phyloP scores from a whole-genome alignment of 495 filamentous ascomycete genomes.

The Astrothelium macrocarpum region DNA sequence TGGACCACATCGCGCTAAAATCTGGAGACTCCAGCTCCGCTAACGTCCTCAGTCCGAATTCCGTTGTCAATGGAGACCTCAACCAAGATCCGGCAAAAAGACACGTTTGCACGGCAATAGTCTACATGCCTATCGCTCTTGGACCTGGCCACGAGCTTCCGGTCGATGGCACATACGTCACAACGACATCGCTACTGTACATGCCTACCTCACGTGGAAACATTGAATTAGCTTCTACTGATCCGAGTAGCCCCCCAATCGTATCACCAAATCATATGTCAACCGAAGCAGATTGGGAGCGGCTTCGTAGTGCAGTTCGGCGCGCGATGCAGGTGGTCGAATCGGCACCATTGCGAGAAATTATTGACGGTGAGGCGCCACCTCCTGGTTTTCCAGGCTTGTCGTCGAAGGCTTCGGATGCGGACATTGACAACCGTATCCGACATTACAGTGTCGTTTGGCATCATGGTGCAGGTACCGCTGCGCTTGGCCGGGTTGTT shows the following conservation, averaged over 20 bases:
- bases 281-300: not conserved
- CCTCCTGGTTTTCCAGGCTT: not conserved
- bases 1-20: not conserved
- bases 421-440: not conserved
- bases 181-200: not conserved
- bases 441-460: not conserved
- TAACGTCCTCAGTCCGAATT: not conserved
- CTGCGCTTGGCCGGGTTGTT: slow-evolving; percentile 12
- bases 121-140: not conserved
- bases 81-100: not conserved
- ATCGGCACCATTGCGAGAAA: not conserved
- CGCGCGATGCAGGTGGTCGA: not conserved
- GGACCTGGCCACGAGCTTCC: not conserved
- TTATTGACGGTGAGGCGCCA: not conserved
- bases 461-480: not conserved
- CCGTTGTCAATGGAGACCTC: not conserved
- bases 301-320: not conserved
- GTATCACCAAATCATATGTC: not conserved
- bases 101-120: not conserved
- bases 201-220: not conserved
- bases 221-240: not conserved
- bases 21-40: not conserved
- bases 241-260: not conserved
- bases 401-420: not conserved
- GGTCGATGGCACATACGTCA: not conserved